A percentile compares a stretch with the other conserved stretches of the same genome.
These are phyloP conservation scores for Paracorniculantispora psalliotae DNA, from an alignment of 2,329 filamentous ascomycete species.

Conservation along the genomic window DNA sequence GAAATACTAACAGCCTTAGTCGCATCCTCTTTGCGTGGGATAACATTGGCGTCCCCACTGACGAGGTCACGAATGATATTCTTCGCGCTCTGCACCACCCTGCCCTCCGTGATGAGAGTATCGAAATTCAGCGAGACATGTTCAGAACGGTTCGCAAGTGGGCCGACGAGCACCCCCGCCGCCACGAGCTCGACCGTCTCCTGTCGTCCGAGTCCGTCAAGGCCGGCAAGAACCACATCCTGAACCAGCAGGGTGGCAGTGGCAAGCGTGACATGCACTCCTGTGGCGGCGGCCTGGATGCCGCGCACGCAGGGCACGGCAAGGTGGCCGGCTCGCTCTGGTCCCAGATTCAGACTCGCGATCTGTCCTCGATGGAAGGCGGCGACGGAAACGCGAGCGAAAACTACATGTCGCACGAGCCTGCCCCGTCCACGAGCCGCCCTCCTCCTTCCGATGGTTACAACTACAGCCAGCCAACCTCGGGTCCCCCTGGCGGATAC, in stretches of 20 bases:
- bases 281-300: slow-evolving; percentile 35
- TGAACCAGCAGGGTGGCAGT: slow-evolving; percentile 30
- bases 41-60: slow-evolving; percentile 72
- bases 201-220: slow-evolving; percentile 80
- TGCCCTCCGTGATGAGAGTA: slow-evolving; percentile 65
- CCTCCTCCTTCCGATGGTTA: slow-evolving; percentile 30
- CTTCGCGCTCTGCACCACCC: slow-evolving; percentile 87
- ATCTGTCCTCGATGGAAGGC: slow-evolving; percentile 51
- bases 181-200: slow-evolving; percentile 64
- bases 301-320: slow-evolving; percentile 47
- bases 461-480: slow-evolving; percentile 34
- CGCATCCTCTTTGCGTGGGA: slow-evolving; percentile 92
- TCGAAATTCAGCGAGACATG: slow-evolving; percentile 85
- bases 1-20: slow-evolving; percentile 27
- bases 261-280: slow-evolving; percentile 24
- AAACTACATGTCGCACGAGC: slow-evolving; percentile 35
- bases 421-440: slow-evolving; percentile 30
- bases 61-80: slow-evolving; percentile 79
- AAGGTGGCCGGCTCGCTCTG: slow-evolving; percentile 57
- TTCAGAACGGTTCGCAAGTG: slow-evolving; percentile 79
- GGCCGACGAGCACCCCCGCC: slow-evolving; percentile 65
- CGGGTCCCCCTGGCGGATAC: slow-evolving; percentile 22
- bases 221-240: slow-evolving; percentile 72
- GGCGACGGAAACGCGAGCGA: slow-evolving; percentile 35
- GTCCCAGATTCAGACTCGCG: slow-evolving; percentile 55